phyloP scores from a whole-genome alignment of 306 rosid species.

The Fagus crenata region DNA sequence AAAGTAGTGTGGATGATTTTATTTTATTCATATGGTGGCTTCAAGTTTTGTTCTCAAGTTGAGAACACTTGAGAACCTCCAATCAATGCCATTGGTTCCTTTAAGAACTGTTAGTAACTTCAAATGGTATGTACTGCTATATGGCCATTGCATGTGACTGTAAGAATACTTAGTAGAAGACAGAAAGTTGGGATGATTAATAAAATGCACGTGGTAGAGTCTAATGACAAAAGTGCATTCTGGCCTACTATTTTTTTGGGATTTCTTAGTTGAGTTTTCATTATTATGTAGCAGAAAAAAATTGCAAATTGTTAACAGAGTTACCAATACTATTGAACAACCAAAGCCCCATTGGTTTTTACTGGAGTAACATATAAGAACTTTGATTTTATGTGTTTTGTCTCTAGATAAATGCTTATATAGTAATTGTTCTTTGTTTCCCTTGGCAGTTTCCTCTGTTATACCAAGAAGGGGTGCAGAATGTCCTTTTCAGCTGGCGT shows the following conservation, averaged over 20 bases:
- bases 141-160: neutral
- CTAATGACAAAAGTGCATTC: too few relatives aligned
- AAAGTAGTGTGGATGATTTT: neutral
- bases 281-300: neutral
- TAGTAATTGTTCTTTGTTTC: constrained; percentile 23
- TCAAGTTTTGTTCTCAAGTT: neutral
- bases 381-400: neutral
- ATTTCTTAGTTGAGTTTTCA: neutral
- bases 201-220: neutral
- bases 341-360: neutral
- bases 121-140: neutral
- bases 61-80: neutral
- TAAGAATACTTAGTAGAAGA: neutral
- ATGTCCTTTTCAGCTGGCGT: constrained; percentile 85
- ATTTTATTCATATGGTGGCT: neutral
- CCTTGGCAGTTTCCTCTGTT: constrained; percentile 76
- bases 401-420: constrained; percentile 12
- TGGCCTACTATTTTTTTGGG: too few relatives aligned
- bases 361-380: neutral
- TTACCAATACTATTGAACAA: neutral
- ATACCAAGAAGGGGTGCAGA: constrained; percentile 97
- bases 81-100: neutral
- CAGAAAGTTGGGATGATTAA: neutral
- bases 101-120: constrained; percentile 2
- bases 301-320: constrained; percentile 9